A percentile compares a stretch with the other conserved stretches of the same genome.
phyloP scores from a whole-genome alignment of 2,329 filamentous ascomycete genomes.

The Scleromitrula shiraiana region DNA sequence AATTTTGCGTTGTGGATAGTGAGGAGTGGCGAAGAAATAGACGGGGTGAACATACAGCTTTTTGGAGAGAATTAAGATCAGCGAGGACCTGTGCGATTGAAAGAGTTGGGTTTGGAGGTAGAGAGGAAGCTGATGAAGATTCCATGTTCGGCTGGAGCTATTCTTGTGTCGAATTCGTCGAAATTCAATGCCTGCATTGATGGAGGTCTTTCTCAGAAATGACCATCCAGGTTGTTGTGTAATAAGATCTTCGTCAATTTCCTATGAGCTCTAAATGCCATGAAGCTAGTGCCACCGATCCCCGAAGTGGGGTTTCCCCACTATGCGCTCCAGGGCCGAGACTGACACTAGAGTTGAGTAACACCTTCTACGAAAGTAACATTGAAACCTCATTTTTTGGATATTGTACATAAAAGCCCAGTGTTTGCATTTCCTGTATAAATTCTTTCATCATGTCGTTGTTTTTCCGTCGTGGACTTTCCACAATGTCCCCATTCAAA shows the following conservation, averaged over 20 bases:
- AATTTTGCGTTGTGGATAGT: background rate
- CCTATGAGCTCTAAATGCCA: too few relatives aligned
- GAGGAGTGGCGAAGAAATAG: background rate
- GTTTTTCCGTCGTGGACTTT: slow-evolving; percentile 25
- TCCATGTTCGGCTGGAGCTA: too few relatives aligned
- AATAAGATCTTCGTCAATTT: too few relatives aligned
- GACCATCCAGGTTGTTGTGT: too few relatives aligned
- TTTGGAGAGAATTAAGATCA: slow-evolving; percentile 8
- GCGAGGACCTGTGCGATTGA: slow-evolving; percentile 8
- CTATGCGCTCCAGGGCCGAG: too few relatives aligned
- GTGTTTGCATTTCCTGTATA: background rate
- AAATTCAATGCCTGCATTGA: too few relatives aligned
- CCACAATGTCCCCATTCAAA: slow-evolving; percentile 38
- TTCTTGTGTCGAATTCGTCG: too few relatives aligned
- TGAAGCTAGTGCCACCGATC: too few relatives aligned
- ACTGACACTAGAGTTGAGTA: too few relatives aligned
- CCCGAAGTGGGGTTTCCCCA: too few relatives aligned
- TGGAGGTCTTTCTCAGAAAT: too few relatives aligned
- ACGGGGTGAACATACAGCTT: slow-evolving; percentile 4
- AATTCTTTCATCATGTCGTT: slow-evolving; percentile 21
- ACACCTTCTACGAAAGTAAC: background rate
- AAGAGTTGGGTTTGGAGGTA: background rate
- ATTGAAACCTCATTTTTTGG: background rate
- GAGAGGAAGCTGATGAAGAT: background rate
- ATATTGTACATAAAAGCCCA: background rate